Base-by-base conservation (phyloP, 495 filamentous ascomycete species). In the Aspergillus haitiensis region DNA sequence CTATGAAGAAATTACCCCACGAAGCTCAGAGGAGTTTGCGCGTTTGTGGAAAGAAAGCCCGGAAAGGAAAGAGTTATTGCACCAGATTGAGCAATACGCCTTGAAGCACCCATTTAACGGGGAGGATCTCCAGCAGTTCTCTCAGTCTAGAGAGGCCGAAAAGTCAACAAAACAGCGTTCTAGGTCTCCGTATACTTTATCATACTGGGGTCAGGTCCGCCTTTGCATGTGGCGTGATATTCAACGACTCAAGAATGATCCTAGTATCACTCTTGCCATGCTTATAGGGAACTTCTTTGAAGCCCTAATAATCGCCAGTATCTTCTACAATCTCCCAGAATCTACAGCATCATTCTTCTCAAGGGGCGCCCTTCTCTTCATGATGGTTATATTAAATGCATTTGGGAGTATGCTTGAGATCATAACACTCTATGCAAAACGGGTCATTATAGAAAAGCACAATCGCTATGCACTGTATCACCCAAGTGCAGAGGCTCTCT, bases 341-440 rank as follows among this genome's bases (percentile, higher is more conserved):
- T 76, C 76, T 35, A 90, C 89, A 3, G 63, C 67, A 37, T 87
- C 81, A 64, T 92, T 95, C 74, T 95, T 82, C 74, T 77, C 81
- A 58, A 81, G 89, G 15, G 89, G 88, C 31, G 87, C 87, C 52
- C 75, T 95, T 9, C 74, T 96, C 32, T 96, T 96, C 80, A 93
- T 95, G 64, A 87, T 89, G 52, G 84, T 92, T 61, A 78, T 96
- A 10, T 51, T 93, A 72, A 94, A 93, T 66, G 91, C 91, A 15
- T 93, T 96, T 59, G 75, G 84, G 58, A 86, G 82, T 64, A 82
- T 82, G 57, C 77, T 92, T 6, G 90, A 93, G 62, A 84, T 87
- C 60, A 75, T 82, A 48, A 78, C 58, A 2, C 68, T 84, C 6
- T 85, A 83, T 52, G 71, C 68, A 0, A 78, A 85, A 62, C 76